Evolutionary conservation across 805 yeast genomes (phyloP).

Genomic region (Metschnikowia colocasiae): DNA sequence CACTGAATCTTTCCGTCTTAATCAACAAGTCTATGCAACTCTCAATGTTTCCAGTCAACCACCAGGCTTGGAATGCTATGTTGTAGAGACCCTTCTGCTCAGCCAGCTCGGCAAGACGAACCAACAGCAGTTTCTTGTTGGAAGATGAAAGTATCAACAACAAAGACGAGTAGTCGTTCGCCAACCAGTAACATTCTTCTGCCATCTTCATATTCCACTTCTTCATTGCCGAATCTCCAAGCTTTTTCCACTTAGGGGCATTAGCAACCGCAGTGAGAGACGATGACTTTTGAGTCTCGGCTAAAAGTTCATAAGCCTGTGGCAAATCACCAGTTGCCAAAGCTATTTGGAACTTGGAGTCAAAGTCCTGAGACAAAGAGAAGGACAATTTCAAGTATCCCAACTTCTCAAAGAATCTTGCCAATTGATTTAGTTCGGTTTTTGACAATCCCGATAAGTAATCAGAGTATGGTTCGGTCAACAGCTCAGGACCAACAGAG

Average conservation of each 20-base stretch:
- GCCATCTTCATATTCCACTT: slow-evolving; percentile 82
- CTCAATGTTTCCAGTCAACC: slow-evolving; percentile 74
- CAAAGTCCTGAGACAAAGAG: slow-evolving; percentile 77
- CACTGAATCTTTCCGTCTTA: slow-evolving; percentile 67
- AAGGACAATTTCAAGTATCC: slow-evolving; percentile 83
- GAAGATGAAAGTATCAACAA: slow-evolving; percentile 79
- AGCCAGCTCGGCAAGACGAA: slow-evolving; percentile 62
- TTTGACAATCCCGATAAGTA: slow-evolving; percentile 59
- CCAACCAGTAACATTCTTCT: slow-evolving; percentile 69
- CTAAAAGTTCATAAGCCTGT: slow-evolving; percentile 58
- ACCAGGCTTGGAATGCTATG: slow-evolving; percentile 85
- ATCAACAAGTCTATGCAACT: slow-evolving; percentile 63
- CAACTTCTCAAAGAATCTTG: slow-evolving; percentile 91
- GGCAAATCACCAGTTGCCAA: slow-evolving; percentile 66
- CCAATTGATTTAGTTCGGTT: slow-evolving; percentile 68
- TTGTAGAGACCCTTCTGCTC: slow-evolving; percentile 76
- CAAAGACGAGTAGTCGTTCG: slow-evolving; percentile 78
- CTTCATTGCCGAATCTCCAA: slow-evolving; percentile 82
- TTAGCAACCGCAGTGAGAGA: slow-evolving; percentile 43
- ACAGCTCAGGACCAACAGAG: slow-evolving; percentile 49
- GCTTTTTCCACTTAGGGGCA: slow-evolving; percentile 72
- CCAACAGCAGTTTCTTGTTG: slow-evolving; percentile 60
- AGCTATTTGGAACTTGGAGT: slow-evolving; percentile 89
- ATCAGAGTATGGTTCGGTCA: slow-evolving; percentile 46
- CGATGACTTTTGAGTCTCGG: slow-evolving; percentile 36